A percentile compares a stretch with the other conserved stretches of the same genome.
Conservation (phyloP, 2,329 filamentous ascomycete species). For the Apiospora saccharicola region DNA sequence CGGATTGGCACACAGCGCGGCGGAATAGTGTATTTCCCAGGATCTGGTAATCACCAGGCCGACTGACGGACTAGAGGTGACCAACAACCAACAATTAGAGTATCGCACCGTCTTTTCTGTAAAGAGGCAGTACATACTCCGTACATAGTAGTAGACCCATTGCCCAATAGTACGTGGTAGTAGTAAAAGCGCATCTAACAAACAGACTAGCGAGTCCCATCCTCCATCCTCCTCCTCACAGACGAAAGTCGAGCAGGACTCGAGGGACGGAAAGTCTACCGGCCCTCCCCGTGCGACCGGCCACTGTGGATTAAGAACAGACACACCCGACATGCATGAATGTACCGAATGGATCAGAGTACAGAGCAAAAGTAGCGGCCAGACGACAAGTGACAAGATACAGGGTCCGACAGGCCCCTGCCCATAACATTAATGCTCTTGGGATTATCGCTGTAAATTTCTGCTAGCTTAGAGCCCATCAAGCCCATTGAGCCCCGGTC, state of each 20-base stretch:
- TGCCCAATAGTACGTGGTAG: conserved; percentile 19
- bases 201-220: conserved; percentile 1
- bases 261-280: conserved; percentile 22
- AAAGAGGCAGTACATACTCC: background rate
- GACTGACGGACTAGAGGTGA: conserved; percentile 2
- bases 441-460: conserved; percentile 15
- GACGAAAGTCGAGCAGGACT: conserved; percentile 1
- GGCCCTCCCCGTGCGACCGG: conserved; percentile 21
- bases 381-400: background rate
- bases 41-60: conserved; percentile 9
- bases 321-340: background rate
- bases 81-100: background rate
- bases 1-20: background rate
- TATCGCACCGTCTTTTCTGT: conserved; percentile 1
- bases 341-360: conserved; percentile 16
- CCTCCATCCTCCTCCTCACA: background rate
- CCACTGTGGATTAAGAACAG: conserved; percentile 15
- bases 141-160: background rate
- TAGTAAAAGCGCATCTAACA: background rate
- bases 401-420: conserved; percentile 19
- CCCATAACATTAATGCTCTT: background rate
- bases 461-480: conserved; percentile 8
- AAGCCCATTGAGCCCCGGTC: background rate
- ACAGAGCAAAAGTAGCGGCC: background rate
- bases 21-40: background rate